Base-by-base conservation (phyloP, 2,329 filamentous ascomycete genomes). In the Alternaria sp. region DNA sequence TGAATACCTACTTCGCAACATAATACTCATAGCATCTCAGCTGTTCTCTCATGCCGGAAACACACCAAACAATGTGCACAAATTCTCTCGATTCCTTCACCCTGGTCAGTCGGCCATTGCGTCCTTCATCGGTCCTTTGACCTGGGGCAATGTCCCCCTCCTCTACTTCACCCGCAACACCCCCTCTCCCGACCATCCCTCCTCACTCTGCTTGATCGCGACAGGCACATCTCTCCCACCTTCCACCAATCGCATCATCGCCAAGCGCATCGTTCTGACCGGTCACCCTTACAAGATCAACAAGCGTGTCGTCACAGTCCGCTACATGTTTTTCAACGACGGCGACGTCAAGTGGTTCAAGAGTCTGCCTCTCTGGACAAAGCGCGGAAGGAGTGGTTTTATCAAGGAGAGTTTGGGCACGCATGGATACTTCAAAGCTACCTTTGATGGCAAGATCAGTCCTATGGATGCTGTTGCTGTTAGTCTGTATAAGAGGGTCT, bases 351-450 rank as follows among this genome's bases (percentile, higher is more conserved):
- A 91, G 67, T 99, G 95, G 93, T 99, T 98, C 86, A 96, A 97
- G 82, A 94, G 94, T 0, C 78, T 99, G 74, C 94, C 95, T 60
- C 80, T 99, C 63, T 99, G 94, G 93, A 99, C 95, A 5, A 91
- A 88, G 81, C 82, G 94, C 29, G 95, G 95, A 6, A 84, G 95
- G 62, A 91, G 88, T 67, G 95, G 95, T 8, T 97, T 89, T 77
- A 88, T 99, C 82, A 97, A 97, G 83, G 95, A 99, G 82, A 86
- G 90, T 57, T 81, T 99, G 49, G 95, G 95, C 70, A 99, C 95
- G 34, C 95, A 99, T 78, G 95, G 95, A n/a, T 99, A 99, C 82
- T 98, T 98, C 86, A 99, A 99, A 84, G 95, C 95, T 11, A 97
- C 90, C 2, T 99, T 99, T 80, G 96, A 99, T 77, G 92, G 89